These are phyloP conservation scores for Trichosporon coremiiforme DNA, from an alignment of 1,284 basidiomycete genomes.

Conservation along the genomic window DNA sequence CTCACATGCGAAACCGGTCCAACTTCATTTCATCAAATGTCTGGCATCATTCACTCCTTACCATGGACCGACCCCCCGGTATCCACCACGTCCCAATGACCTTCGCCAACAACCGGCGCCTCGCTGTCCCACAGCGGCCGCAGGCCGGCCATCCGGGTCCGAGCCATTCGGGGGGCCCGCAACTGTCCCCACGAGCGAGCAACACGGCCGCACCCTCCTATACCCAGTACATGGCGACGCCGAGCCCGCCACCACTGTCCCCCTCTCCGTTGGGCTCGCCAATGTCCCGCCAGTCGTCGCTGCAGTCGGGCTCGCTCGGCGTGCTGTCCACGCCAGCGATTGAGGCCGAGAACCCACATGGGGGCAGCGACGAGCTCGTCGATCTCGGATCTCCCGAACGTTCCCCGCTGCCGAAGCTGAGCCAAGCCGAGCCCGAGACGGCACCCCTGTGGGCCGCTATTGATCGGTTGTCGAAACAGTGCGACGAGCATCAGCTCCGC, in stretches of 20 bases:
- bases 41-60: neutral
- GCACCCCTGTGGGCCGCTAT: slow-evolving; percentile 41
- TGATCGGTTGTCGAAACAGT: slow-evolving; percentile 39
- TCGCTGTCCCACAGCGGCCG: slow-evolving; percentile 5
- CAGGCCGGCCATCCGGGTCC: neutral
- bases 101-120: neutral
- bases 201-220: too few species aligned
- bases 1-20: neutral
- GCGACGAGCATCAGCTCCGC: slow-evolving; percentile 48
- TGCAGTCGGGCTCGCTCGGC: neutral
- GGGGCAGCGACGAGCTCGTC: neutral
- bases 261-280: slow-evolving; percentile 1
- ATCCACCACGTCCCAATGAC: neutral
- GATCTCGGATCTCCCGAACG: neutral
- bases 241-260: neutral
- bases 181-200: neutral
- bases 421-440: neutral
- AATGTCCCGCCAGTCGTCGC: neutral
- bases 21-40: neutral
- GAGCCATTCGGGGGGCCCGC: neutral
- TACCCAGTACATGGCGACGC: slow-evolving; percentile 1
- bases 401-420: neutral
- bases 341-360: neutral
- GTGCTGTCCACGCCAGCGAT: slow-evolving; percentile 6
- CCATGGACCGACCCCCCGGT: slow-evolving; percentile 9